These are phyloP conservation scores for Penicillium sp. DNA, from an alignment of 2,329 filamentous ascomycete genomes.

Conservation along the genomic window DNA sequence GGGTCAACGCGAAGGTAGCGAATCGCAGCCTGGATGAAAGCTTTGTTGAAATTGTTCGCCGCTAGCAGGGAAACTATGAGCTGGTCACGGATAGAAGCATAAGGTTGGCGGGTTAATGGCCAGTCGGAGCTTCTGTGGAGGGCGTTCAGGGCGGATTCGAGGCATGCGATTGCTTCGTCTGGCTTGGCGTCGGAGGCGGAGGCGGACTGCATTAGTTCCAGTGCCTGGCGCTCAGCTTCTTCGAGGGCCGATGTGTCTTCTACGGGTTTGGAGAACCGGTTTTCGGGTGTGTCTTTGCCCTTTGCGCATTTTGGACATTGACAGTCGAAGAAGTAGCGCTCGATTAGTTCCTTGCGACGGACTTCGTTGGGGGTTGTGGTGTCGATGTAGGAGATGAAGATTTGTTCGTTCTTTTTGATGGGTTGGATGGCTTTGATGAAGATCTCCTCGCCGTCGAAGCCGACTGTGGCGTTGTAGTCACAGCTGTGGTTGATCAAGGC, in stretches of 20 bases:
- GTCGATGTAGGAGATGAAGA: conserved; percentile 60
- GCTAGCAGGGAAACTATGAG: conserved; percentile 48
- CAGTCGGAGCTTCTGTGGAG: conserved; percentile 41
- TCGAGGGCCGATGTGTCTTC: conserved; percentile 15
- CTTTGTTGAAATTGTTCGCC: conserved; percentile 41
- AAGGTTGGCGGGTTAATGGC: conserved; percentile 52
- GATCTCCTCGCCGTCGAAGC: conserved; percentile 52
- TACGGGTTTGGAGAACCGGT: conserved; percentile 13
- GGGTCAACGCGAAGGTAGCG: conserved; percentile 51
- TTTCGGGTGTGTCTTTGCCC: conserved; percentile 17
- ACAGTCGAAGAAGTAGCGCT: conserved; percentile 57
- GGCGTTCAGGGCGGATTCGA: conserved; percentile 39
- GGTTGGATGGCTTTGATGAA: conserved; percentile 49
- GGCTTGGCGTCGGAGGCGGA: conserved; percentile 16
- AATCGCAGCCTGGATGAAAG: conserved; percentile 50
- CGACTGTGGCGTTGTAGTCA: conserved; percentile 53
- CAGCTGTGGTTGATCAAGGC: conserved; percentile 59
- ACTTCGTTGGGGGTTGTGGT: conserved; percentile 47
- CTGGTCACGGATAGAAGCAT: conserved; percentile 50
- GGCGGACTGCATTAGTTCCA: conserved; percentile 23
- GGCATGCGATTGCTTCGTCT: conserved; percentile 29
- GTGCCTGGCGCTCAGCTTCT: conserved; percentile 19
- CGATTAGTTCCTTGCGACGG: conserved; percentile 50
- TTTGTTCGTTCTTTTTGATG: conserved; percentile 53
- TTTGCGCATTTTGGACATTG: conserved; percentile 48